Base-by-base conservation (phyloP, 495 filamentous ascomycete species). In the Penicillium longicatenatum region DNA sequence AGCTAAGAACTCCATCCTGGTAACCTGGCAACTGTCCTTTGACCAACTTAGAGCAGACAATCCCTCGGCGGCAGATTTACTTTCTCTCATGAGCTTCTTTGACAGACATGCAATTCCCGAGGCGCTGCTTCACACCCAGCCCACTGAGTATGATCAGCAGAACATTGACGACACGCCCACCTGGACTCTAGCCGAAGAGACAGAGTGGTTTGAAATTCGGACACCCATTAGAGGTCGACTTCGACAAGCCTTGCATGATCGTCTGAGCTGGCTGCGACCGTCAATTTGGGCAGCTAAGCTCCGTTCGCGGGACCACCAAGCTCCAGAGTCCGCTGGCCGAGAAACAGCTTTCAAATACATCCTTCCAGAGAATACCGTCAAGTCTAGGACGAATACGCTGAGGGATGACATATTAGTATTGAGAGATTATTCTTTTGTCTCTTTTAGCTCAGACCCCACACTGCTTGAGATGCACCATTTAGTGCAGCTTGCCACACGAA, bases 381-480 rank as follows among this genome's bases (percentile, higher is more conserved):
- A 55, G 66, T 66, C 65, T 41, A 19, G 17, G n/a, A 29, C 1
- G 5, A 1, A 50, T 7, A 35, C 14, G 14, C 17, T 50, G 4
- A 45, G 68, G 52, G 54, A 68, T 26, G 66, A 66, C 35, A 41
- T 70, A 1, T 37, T 41, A 3, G 39, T 52, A 12, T 44, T 73
- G 37, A 54, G 48, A 12, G 48, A 50, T 24, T 50, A 50, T 35
- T 50, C 29, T 1, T 11, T 50, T 2, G 58, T 74, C 26, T 60
- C 65, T 19, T 42, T 59, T 10, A 50, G 30, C 14, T 12, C 3
- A 10, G 54, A 58, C 21, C 33, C 26, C 16, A 19, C 21, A 48
- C 64, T 53, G 0, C 81, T 78, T 52, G 67, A 75, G 54, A 83
- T 82, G 72, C 73, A 83, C 63, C 17, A 52, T 47, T 68, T 83